Percentiles rank a stretch among this genome's conserved stretches.
These are phyloP conservation scores for Leonotis leonurus DNA, from an alignment of 257 asterid genomes.

Conservation along the genomic window DNA sequence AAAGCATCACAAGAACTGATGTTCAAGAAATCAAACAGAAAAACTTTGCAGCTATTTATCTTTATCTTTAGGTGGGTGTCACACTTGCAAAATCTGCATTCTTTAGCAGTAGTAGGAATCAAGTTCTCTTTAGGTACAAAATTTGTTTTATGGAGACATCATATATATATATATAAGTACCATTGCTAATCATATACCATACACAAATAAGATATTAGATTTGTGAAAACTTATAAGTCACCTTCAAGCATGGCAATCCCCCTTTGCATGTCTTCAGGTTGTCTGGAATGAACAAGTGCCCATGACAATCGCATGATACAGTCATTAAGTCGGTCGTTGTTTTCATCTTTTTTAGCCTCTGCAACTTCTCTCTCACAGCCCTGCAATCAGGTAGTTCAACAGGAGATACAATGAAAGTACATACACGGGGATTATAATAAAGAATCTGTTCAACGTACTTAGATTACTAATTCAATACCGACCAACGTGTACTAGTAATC, in stretches of 20 bases:
- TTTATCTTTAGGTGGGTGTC: background rate
- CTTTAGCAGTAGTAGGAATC: background rate
- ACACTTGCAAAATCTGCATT: background rate
- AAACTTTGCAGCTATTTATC: background rate
- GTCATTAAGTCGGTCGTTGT: conserved; percentile 41
- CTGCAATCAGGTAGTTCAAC: conserved; percentile 19
- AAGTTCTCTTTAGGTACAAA: background rate
- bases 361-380: conserved; percentile 67
- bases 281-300: conserved; percentile 75
- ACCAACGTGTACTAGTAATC: no score
- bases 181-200: background rate
- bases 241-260: conserved; percentile 85
- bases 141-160: no score
- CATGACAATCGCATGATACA: conserved; percentile 73
- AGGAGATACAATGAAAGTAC: background rate
- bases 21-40: background rate
- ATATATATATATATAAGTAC: background rate
- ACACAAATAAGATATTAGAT: background rate
- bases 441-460: background rate
- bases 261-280: conserved; percentile 59
- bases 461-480: background rate
- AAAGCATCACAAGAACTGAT: background rate
- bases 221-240: conserved; percentile 18
- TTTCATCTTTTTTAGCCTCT: conserved; percentile 38
- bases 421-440: background rate